phyloP scores from a whole-genome alignment of 768 basidiomycete genomes.

The Tulasnella sp. region DNA sequence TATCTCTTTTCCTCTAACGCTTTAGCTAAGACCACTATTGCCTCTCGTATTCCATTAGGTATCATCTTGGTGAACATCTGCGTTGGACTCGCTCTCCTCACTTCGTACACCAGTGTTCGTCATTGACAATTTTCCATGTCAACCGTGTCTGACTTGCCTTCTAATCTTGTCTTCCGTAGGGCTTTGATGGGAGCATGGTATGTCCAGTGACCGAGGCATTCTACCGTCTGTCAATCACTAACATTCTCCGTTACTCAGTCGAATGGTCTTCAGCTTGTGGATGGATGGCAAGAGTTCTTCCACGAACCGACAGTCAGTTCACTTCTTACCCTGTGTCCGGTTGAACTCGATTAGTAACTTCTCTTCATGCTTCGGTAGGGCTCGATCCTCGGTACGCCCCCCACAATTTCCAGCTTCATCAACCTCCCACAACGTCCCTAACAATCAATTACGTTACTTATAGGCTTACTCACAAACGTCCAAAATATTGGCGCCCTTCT shows the following conservation, averaged over 20 bases:
- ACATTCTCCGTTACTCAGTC: neutral
- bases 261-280: slow-evolving; percentile 40
- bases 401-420: neutral
- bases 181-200: slow-evolving; percentile 13
- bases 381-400: neutral
- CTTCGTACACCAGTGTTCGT: slow-evolving; percentile 9
- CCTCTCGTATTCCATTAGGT: neutral
- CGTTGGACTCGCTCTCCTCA: neutral
- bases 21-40: neutral
- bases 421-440: neutral
- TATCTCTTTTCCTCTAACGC: neutral
- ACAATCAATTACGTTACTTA: neutral
- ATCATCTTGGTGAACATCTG: slow-evolving; percentile 5
- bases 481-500: slow-evolving; percentile 20
- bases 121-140: neutral
- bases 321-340: neutral
- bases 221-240: neutral
- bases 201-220: neutral
- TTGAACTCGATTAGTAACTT: neutral
- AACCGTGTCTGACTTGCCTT: neutral
- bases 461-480: slow-evolving; percentile 9
- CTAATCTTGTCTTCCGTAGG: neutral
- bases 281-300: slow-evolving; percentile 53
- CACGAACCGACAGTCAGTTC: slow-evolving; percentile 23
- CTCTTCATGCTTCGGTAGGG: neutral